phyloP scores from a whole-genome alignment of 2,329 filamentous ascomycete species.

The Rutstroemia sp. region DNA sequence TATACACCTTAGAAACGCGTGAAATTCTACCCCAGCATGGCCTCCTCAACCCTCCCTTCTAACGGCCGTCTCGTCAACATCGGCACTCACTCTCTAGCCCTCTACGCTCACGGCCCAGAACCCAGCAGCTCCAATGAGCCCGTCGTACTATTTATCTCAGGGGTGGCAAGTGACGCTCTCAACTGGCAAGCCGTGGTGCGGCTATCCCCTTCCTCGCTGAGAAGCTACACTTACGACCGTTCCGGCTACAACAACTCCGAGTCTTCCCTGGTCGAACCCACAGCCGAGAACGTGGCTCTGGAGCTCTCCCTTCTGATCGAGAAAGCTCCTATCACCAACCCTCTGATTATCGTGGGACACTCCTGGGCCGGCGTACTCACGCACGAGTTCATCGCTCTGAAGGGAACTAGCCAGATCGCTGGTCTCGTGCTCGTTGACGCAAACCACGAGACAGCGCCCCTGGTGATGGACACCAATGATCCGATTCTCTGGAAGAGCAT shows the following conservation, averaged over 20 bases:
- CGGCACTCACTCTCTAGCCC: slow-evolving; percentile 15
- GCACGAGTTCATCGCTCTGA: slow-evolving; percentile 13
- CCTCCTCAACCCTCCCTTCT: neutral
- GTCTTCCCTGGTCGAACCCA: slow-evolving; percentile 11
- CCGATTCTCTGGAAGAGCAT: slow-evolving; percentile 2
- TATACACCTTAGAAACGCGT: too few relatives aligned
- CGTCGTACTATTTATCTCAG: neutral
- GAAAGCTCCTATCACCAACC: slow-evolving; percentile 7
- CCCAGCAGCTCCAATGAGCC: neutral
- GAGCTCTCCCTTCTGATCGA: slow-evolving; percentile 15
- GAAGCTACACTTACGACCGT: slow-evolving; percentile 17
- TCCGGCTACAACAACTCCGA: slow-evolving; percentile 14
- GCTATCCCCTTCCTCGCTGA: slow-evolving; percentile 5
- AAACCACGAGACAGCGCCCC: slow-evolving; percentile 15
- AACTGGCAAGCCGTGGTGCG: slow-evolving; percentile 14
- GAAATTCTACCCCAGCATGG: neutral
- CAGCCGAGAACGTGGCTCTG: slow-evolving; percentile 15
- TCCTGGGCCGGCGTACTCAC: slow-evolving; percentile 16
- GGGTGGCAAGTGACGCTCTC: neutral
- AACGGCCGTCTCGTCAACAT: slow-evolving; percentile 9
- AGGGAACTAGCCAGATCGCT: slow-evolving; percentile 8
- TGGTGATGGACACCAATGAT: slow-evolving; percentile 12
- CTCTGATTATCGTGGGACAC: slow-evolving; percentile 16
- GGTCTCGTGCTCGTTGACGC: slow-evolving; percentile 19
- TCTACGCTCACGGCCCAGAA: slow-evolving; percentile 14